Evolutionary conservation across 1,284 basidiomycete genomes (phyloP), one percentile per base, ranked within the genome.

Genomic region (Afroboletus lepidellus): DNA sequence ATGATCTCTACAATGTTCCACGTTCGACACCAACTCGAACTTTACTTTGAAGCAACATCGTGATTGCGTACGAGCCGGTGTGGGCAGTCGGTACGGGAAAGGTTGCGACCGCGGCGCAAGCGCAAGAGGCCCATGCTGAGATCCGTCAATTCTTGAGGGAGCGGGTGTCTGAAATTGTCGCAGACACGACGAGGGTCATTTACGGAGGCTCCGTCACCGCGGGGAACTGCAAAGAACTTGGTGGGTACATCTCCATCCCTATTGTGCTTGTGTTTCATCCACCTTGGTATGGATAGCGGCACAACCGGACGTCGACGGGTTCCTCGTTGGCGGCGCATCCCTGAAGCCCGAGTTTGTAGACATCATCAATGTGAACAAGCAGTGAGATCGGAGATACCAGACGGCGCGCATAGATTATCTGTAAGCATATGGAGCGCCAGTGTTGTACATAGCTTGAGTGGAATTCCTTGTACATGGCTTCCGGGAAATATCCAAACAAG

Each of bases 31-130:
- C 39, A 48, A 44, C 7, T n/a, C 11, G n/a, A 33, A 33, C 30
- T 3, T n/a, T 12, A 1, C 9, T 23, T 29, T 39, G 8, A 7
- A 93, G 91, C 70, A 87, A 92, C 64, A 79, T 98, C 68, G 96
- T 99, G 57, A 80, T 99, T 64, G 96, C 96, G 18, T 99, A 94
- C 71, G 92, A 95, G 71, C 92, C 93, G 42, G 96, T 99, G 27
- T 99, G 96, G 97, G 97, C 96, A 37, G 99, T 99, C 69, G 96
- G 95, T 51, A 98, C 94, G 20, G 94, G 94, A 60, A 96, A 93
- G 74, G 95, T 98, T 55, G 96, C 97, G 38, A 94, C 93, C 33
- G 78, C 90, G 4, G 77, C 74, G n/a, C 91, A 94, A 72, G 97
- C 97, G 2, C 95, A 99, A 74, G 91, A 96, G 47, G 87, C 92